Evolutionary conservation across 2,329 filamentous ascomycete genomes (phyloP).

Genomic region (Fusarium temperatum): DNA sequence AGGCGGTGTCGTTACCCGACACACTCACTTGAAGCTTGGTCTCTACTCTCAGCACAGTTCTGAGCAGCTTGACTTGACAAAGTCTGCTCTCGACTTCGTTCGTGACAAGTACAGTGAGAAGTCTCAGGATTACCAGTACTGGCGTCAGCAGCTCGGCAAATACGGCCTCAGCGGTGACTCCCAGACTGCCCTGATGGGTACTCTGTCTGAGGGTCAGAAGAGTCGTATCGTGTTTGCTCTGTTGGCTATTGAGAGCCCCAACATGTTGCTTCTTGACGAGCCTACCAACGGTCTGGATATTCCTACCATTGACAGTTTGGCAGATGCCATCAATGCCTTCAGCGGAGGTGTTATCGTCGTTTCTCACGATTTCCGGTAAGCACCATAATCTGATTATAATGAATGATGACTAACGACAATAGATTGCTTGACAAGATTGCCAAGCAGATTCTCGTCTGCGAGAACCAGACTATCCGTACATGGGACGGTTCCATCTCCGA

Average conservation of each 20-base stretch:
- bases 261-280: constrained; percentile 98
- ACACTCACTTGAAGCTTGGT: constrained; percentile 98
- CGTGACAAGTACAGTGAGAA: constrained; percentile 91
- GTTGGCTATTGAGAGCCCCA: constrained; percentile 92
- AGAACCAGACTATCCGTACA: constrained; percentile 90
- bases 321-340: constrained; percentile 96
- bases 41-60: constrained; percentile 99
- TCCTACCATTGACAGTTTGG: constrained; percentile 95
- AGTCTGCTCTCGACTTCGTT: constrained; percentile 97
- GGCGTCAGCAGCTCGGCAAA: constrained; percentile 94
- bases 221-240: constrained; percentile 97
- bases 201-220: constrained; percentile 96
- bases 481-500: constrained; percentile 92
- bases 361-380: constrained; percentile 97
- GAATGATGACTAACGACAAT: constrained; percentile 24
- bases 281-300: constrained; percentile 99
- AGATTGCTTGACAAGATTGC: constrained; percentile 99
- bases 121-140: constrained; percentile 98
- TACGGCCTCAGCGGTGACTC: constrained; percentile 94
- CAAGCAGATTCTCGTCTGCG: constrained; percentile 99
- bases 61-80: constrained; percentile 97
- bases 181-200: constrained; percentile 98
- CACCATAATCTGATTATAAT: neutral
- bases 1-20: constrained; percentile 81
- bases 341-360: constrained; percentile 97